Evolutionary conservation across 176 grass and related monocot species (phyloP), one percentile per base, ranked within the genome.

Genomic region (Hsuehochloa calcarea): DNA sequence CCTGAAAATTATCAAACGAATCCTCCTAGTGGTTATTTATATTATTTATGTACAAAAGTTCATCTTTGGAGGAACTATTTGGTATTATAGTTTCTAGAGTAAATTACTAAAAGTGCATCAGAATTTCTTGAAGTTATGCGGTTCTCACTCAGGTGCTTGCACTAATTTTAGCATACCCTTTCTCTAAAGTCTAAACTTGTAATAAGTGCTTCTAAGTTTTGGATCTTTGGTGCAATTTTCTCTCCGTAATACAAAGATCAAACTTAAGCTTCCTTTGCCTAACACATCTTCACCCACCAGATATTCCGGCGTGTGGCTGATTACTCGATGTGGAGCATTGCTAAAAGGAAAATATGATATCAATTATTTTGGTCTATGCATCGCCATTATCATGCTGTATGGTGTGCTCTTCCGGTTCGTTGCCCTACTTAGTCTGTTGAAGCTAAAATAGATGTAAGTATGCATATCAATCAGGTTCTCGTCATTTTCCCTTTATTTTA

Each of bases 251-350:
- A 14, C 23, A 6, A 66, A 41, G 25, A 69, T 44, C 45, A 78
- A 72, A 27, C 13, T 26, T 66, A 37, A 8, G 17, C 59, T 5
- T 56, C 20, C 49, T 72, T 85, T 69, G 19, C 39, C 68, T 86
- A 68, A 86, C 44, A 0, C 25, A 19, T 23, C 58, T 73, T 59
- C 17, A 54, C 40, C 39, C 26, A 86, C 75, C 85, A 94, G 93
- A 0, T 92, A 94, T 78, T 88, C 90, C 50, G 93, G 93, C 35
- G 90, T 90, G 20, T 92, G 90, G 90, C 59, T 94, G 40, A 92
- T 94, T 79, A 90, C 90, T 52, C 85, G 88, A 75, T 94, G 90
- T 56, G 90, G 93, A 67, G 62, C 81, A 82, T 64, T 92, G 55
- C 62, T 80, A 19, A 58, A 77, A 72, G 80, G 70, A 3, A 50